These are phyloP conservation scores for Penicillium flavigenum DNA, from an alignment of 495 filamentous ascomycete genomes.

Conservation along the genomic window DNA sequence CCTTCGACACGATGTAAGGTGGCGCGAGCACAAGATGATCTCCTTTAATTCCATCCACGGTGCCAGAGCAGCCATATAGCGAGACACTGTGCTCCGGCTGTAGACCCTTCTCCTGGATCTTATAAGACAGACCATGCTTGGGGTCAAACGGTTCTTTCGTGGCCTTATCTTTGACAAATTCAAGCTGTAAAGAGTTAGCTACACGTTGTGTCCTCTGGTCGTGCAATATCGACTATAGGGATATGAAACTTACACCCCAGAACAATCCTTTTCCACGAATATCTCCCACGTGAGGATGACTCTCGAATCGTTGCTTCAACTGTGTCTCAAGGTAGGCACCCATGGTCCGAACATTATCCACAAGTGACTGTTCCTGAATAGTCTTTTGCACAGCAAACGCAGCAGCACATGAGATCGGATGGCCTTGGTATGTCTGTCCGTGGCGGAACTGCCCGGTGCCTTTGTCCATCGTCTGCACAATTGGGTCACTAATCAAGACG, in stretches of 20 bases:
- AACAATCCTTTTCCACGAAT: conserved; percentile 58
- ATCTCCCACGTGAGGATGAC: conserved; percentile 52
- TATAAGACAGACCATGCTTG: conserved; percentile 34
- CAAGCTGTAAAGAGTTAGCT: conserved; percentile 38
- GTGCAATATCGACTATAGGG: background rate
- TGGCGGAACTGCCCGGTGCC: conserved; percentile 57
- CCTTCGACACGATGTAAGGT: conserved; percentile 63
- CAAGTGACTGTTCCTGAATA: conserved; percentile 45
- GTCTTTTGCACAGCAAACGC: conserved; percentile 56
- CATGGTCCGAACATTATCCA: conserved; percentile 50
- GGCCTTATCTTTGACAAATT: conserved; percentile 57
- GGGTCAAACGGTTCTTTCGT: conserved; percentile 56
- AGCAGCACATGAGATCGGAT: conserved; percentile 56
- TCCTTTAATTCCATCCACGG: conserved; percentile 63
- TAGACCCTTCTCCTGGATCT: conserved; percentile 55
- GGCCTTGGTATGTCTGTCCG: conserved; percentile 61
- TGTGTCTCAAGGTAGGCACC: conserved; percentile 42
- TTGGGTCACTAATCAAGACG: conserved; percentile 52
- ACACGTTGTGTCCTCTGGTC: background rate
- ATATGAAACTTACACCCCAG: conserved; percentile 48
- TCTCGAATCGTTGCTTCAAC: conserved; percentile 35
- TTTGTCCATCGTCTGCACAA: conserved; percentile 54
- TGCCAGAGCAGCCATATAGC: conserved; percentile 69
- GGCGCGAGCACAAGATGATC: conserved; percentile 79
- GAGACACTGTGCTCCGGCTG: conserved; percentile 56